A percentile compares a stretch with the other conserved stretches of the same genome.
These are phyloP conservation scores for Rauvolfia tetraphylla DNA, from an alignment of 257 asterid genomes.

Conservation along the genomic window DNA sequence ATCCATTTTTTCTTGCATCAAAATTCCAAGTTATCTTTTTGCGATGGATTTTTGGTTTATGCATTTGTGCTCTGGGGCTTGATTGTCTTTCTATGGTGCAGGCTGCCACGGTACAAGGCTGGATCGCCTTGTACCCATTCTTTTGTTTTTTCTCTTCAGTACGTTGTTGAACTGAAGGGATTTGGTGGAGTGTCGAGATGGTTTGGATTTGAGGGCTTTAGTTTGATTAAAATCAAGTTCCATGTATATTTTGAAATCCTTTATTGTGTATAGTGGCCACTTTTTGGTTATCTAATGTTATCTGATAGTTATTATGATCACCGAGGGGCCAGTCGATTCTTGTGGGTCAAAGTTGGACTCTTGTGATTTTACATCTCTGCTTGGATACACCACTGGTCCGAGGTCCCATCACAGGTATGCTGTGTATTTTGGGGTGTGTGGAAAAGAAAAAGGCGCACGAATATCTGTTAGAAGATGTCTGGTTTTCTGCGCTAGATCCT, in stretches of 20 bases:
- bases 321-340: background rate
- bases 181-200: conserved; percentile 28
- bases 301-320: background rate
- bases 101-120: conserved; percentile 39
- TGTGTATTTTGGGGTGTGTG: no score
- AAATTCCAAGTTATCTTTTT: background rate
- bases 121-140: conserved; percentile 47
- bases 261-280: conserved; percentile 10
- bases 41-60: background rate
- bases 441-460: no score
- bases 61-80: background rate
- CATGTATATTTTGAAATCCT: conserved; percentile 15
- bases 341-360: background rate
- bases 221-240: background rate
- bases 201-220: conserved; percentile 26
- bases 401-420: no score
- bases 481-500: background rate
- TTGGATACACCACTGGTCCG: background rate
- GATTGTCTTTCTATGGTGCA: conserved; percentile 24
- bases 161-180: conserved; percentile 42
- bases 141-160: conserved; percentile 51
- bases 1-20: background rate
- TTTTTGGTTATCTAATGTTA: background rate
- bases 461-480: no score
- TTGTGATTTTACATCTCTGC: background rate